Evolutionary conservation across 140 eudicot genomes (phyloP).

Genomic region (Anethum foeniculum): DNA sequence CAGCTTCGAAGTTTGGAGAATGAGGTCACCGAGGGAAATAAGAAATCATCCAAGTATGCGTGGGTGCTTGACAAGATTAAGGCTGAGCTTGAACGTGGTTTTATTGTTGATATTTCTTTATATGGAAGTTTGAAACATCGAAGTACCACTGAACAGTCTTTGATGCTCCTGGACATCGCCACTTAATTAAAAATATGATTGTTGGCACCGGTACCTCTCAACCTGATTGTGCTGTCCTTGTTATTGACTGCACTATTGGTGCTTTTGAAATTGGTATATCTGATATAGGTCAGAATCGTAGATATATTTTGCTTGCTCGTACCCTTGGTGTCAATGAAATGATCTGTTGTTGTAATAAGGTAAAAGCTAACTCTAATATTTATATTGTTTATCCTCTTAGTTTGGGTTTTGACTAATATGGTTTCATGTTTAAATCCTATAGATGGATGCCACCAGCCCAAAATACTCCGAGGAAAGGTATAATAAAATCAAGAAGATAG

Average conservation of each 20-base stretch:
- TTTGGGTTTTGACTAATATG: neutral
- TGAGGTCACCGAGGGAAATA: constrained; percentile 10
- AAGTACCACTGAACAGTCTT: constrained; percentile 42
- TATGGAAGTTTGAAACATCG: constrained; percentile 35
- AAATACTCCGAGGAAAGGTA: constrained; percentile 2
- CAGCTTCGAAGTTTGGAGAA: neutral
- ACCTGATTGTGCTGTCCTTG: too few species aligned
- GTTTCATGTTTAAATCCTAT: neutral
- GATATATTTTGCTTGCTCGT: neutral
- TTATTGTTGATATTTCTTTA: constrained; percentile 20
- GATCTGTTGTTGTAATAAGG: constrained; percentile 14
- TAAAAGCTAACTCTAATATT: neutral
- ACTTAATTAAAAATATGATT: constrained; percentile 39
- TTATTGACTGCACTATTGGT: too few species aligned
- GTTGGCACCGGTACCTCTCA: neutral
- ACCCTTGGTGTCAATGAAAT: constrained; percentile 8
- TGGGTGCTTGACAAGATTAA: constrained; percentile 13
- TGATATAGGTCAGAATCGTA: too few species aligned
- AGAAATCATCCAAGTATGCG: constrained; percentile 6
- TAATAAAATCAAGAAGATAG: neutral
- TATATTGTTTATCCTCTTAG: neutral
- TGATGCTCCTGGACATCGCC: constrained; percentile 44
- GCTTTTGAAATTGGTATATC: too few species aligned
- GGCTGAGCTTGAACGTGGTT: constrained; percentile 15
- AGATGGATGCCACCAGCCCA: constrained; percentile 9